phyloP scores from a whole-genome alignment of 2,329 filamentous ascomycete species.

The Clarireedia hainanense region DNA sequence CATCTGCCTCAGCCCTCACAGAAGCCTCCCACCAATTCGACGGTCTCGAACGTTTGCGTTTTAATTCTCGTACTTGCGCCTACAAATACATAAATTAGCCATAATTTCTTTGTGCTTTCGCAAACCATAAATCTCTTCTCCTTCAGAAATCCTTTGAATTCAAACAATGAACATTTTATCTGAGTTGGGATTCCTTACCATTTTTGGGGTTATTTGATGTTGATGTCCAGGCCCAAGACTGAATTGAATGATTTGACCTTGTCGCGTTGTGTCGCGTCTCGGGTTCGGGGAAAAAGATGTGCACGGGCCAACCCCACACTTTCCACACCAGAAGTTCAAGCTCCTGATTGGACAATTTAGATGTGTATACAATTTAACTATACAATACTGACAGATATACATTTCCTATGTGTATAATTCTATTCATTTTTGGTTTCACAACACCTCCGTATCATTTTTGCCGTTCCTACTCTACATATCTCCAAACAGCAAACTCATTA shows the following conservation, averaged over 20 bases:
- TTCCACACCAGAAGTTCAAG: no score
- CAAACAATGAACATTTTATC: no score
- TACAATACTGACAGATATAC: no score
- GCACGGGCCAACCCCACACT: background rate
- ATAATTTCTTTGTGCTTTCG: background rate
- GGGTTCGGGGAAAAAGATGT: background rate
- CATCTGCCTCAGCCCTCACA: background rate
- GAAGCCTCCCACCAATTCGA: slow-evolving; percentile 23
- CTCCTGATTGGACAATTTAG: no score
- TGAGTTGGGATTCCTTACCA: background rate
- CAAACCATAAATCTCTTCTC: no score
- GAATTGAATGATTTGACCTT: background rate
- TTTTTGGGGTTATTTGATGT: background rate
- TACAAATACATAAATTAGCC: background rate
- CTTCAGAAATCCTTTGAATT: no score
- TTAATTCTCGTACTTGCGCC: slow-evolving; percentile 10
- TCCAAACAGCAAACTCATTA: background rate
- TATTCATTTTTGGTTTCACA: slow-evolving; percentile 2
- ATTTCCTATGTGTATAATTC: background rate
- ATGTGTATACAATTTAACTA: no score
- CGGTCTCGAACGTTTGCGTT: slow-evolving; percentile 23
- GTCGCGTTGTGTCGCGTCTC: background rate
- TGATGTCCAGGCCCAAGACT: no score
- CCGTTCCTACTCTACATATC: background rate
- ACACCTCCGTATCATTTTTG: background rate